These are phyloP conservation scores for Juncus inflexus DNA, from an alignment of 176 grass and related monocot species.

Conservation along the genomic window DNA sequence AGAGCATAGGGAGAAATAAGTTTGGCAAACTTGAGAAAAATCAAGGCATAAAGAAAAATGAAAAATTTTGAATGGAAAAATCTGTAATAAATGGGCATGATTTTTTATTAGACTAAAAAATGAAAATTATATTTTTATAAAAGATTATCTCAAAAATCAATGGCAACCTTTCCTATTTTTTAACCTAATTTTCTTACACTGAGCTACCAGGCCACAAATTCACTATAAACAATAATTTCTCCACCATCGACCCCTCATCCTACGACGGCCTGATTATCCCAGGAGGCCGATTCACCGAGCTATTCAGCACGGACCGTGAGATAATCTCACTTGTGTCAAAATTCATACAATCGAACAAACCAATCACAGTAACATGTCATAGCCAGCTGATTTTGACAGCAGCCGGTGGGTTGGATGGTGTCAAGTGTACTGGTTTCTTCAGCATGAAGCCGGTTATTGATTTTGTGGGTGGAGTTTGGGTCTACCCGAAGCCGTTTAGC, in stretches of 20 bases:
- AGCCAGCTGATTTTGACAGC: conserved; percentile 36
- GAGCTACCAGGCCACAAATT: conserved; percentile 37
- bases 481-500: conserved; percentile 14
- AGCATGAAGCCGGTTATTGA: conserved; percentile 25
- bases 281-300: conserved; percentile 28
- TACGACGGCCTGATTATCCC: conserved; percentile 38
- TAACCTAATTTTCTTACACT: not conserved
- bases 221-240: conserved; percentile 22
- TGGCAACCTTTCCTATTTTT: too few relatives aligned
- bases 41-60: too few relatives aligned
- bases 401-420: conserved; percentile 16
- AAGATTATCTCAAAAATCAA: not conserved
- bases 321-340: conserved; percentile 16
- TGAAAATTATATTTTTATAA: not conserved
- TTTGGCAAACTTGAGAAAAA: too few relatives aligned
- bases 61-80: too few relatives aligned
- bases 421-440: conserved; percentile 33
- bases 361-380: conserved; percentile 28
- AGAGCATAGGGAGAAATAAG: too few relatives aligned
- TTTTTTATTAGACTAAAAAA: not conserved
- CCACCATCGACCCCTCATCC: conserved; percentile 3
- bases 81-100: too few relatives aligned
- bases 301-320: not conserved
- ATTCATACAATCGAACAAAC: conserved; percentile 16
- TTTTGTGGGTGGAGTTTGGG: conserved; percentile 26